Base-by-base conservation (phyloP, 768 basidiomycete species). In the Hortiboletus campestris region DNA sequence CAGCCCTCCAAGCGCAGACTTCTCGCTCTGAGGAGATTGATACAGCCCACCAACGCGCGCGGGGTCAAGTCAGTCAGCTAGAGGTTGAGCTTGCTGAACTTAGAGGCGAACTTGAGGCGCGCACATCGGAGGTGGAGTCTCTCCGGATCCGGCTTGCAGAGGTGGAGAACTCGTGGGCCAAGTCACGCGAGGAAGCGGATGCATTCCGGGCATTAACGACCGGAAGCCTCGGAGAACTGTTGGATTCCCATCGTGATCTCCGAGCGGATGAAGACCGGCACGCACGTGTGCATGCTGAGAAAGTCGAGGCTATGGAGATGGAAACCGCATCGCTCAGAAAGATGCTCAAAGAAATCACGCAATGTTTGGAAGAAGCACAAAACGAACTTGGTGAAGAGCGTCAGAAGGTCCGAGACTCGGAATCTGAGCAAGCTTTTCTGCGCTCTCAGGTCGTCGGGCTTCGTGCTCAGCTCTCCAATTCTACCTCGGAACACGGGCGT, bases 161-260 rank as follows among this genome's bases (percentile, higher is more conserved):
- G 51, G 85, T 88, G 41, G 95, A 97, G 74, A 93, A 89, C 66
- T 84, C 89, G 10, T 97, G 94, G 87, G 83, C 89, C 25, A 90
- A 93, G 70, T 92, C 93, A 41, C 84, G 94, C 14, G 89, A 95
- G 73, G 94, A 98, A 75, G 92, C 94, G 3, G 95, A 97, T 69
- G 84, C 89, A 2, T 85, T 94, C 71, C 80, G 94, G 51, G 88
- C 89, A 20, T 76, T 94, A 49, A 94, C 94, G 3, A 96, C 92
- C 2, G 85, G 87, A 45, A 82, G 87, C 64, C 80, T 97, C 3
- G 94, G 93, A 22, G 84, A 95, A 67, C 78, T 97, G 19, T 77
- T 97, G 44, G 91, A 95, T 67, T 86, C 89, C 3, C 94, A 96
- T 75, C 84, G 87, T 35, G 90, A 92, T 63, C 78, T 94, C 49